Evolutionary conservation across 2,329 filamentous ascomycete genomes (phyloP).

Genomic region (Huntiella savannae): DNA sequence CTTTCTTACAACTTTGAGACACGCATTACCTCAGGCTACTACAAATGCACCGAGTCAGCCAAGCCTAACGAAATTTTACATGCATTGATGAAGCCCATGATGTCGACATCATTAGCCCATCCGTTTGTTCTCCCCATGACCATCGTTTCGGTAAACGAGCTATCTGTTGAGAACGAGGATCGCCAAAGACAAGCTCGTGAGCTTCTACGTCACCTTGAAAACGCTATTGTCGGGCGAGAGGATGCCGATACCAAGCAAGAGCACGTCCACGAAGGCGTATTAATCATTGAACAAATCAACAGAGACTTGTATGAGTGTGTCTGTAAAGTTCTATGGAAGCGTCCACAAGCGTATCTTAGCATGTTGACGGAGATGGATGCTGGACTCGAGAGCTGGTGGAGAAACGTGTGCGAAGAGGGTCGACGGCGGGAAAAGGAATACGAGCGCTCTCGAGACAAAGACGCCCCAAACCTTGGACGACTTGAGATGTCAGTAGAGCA

Average conservation of each 20-base stretch:
- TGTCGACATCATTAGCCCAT: constrained; percentile 28
- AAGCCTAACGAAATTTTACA: constrained; percentile 24
- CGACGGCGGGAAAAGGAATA: not conserved
- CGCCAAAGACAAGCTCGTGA: constrained; percentile 44
- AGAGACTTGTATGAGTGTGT: constrained; percentile 45
- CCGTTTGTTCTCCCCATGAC: constrained; percentile 40
- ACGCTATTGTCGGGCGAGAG: constrained; percentile 40
- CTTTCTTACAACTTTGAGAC: constrained; percentile 37
- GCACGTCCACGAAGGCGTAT: constrained; percentile 29
- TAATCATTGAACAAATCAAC: constrained; percentile 41
- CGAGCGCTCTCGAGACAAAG: not conserved
- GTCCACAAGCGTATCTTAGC: constrained; percentile 39
- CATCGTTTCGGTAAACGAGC: constrained; percentile 38
- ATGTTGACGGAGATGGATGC: constrained; percentile 30
- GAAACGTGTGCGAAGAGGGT: not conserved
- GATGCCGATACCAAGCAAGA: constrained; percentile 37
- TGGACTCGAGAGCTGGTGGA: constrained; percentile 27
- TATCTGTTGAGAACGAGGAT: constrained; percentile 35
- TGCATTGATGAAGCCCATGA: constrained; percentile 26
- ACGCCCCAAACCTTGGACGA: not conserved
- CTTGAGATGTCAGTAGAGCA: constrained; percentile 4
- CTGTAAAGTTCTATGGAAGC: constrained; percentile 41
- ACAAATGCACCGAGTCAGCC: constrained; percentile 40
- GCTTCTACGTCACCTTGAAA: constrained; percentile 40
- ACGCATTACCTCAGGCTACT: constrained; percentile 37